Evolutionary conservation across 495 filamentous ascomycete species (phyloP), one percentile per base, ranked within the genome.

Genomic region (Podospora appendiculata): DNA sequence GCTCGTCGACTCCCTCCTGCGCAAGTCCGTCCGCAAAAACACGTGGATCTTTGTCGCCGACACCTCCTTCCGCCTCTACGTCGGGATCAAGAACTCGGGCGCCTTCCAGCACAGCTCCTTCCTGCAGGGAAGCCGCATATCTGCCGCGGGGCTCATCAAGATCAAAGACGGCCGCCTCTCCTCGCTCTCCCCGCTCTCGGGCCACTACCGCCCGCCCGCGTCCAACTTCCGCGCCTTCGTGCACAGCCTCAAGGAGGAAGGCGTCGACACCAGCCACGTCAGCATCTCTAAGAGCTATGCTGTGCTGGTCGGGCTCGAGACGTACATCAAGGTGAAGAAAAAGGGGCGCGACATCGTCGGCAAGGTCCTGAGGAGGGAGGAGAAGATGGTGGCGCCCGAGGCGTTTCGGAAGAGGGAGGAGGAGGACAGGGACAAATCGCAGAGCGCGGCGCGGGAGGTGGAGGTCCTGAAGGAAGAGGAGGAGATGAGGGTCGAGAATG

Each of bases 41-140:
- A 91, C 85, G 33, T 96, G 90, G 90, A 91, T 96, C 40, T 96
- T 94, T 60, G 90, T 88, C 17, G 84, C 85, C 34, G 90, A 96
- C 68, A 92, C 88, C 0, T 86, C 82, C 2, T 92, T 89, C 59
- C 81, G 91, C 8, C 73, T 96, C 0, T 95, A 96, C 70, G 80
- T 95, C 38, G 90, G 89, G 42, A 93, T 96, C 67, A 96, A 96
- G 59, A 83, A 88, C 62, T 81, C 80, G 32, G 91, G 91, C 32
- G 80, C 86, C 8, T 96, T 96, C 62, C 91, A 96, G 60, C 91
- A 96, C 68, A 87, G 81, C 7, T 90, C 86, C 0, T 96, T 96
- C 59, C 73, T 96, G 2, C 86, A 89, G 44, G 91, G 91, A 12
- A 77, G 78, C 14, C 80, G 89, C 14, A 89, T 95, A 42, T 80